phyloP scores from a whole-genome alignment of 106 monocot species.

The Posidonia australis region DNA sequence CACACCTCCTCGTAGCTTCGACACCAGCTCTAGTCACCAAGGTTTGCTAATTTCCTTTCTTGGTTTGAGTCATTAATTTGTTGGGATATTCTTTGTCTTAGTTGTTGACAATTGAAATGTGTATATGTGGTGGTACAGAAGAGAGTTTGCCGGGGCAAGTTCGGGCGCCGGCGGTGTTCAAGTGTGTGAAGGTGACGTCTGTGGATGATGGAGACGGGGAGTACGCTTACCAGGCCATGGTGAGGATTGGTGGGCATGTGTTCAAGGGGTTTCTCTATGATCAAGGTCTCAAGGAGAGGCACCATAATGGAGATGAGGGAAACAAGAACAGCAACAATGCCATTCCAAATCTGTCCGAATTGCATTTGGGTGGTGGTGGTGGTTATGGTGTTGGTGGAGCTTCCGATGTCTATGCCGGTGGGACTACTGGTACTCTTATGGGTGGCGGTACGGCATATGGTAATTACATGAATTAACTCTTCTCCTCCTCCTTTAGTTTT shows the following conservation, averaged over 20 bases:
- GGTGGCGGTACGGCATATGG: background rate
- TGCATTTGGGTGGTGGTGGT: conserved; percentile 3
- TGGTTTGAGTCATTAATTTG: too few species aligned
- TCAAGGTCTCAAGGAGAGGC: conserved; percentile 24
- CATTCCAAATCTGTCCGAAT: background rate
- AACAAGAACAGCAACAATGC: background rate
- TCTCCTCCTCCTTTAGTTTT: too few species aligned
- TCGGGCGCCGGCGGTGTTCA: conserved; percentile 66
- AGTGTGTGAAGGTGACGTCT: conserved; percentile 48
- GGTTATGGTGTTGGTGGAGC: background rate
- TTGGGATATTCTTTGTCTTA: background rate
- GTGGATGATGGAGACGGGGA: conserved; percentile 59
- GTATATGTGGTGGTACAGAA: background rate
- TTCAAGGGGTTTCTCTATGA: conserved; percentile 55
- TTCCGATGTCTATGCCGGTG: background rate
- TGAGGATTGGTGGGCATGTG: conserved; percentile 45
- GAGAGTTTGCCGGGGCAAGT: conserved; percentile 48
- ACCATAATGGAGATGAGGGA: background rate
- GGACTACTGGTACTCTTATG: too few species aligned
- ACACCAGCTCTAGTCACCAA: conserved; percentile 59
- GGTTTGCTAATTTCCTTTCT: conserved; percentile 14
- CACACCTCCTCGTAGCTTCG: conserved; percentile 30
- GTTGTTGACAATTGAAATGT: background rate
- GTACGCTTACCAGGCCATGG: conserved; percentile 43
- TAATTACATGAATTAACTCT: too few species aligned